Base-by-base conservation (phyloP, 495 filamentous ascomycete species). In the Jackrogersella multiformis region DNA sequence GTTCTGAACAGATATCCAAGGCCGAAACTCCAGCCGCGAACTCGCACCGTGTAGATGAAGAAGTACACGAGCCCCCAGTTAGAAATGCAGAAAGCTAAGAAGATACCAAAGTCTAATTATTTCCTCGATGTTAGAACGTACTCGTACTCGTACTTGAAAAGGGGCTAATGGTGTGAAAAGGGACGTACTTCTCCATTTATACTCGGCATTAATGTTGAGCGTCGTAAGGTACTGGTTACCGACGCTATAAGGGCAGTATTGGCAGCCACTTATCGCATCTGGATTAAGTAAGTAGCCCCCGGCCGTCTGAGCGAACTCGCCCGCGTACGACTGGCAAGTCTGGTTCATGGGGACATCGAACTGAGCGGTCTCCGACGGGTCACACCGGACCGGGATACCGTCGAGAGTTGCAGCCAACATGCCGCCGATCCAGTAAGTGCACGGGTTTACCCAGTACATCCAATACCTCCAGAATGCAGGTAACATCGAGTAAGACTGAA, bases 31-130 rank as follows among this genome's bases (percentile, higher is more conserved):
- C 89, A 92, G 5, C 88, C 85, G 62, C 84, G 84, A 45, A 95
- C 85, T 15, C 91, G 81, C 3, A 92, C 81, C 1, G 89, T 90
- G 74, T 91, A 95, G 54, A 94, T 86, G 63, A 96, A 92, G 80
- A 96, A 94, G 76, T 93, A 94, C 0, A 96, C 89, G 44, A 94
- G 81, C 36, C 79, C 72, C 88, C 89, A 94, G 70, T 94, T 94
- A 54, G 85, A 87, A 18, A 93, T 81, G 26, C 88, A 88, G 76
- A 93, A 94, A 1, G 84, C 86, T 32, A 92, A 53, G 80, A 93
- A 93, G 56, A 94, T 90, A 1, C 90, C 92, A 70, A 93, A 91
- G 72, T 92, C 85, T 42, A 84, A 73, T 90, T 90, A 92, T 79
- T 90, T 90, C 28, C 15, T 16, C 35, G 23, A 24, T 38, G 34